phyloP scores from a whole-genome alignment of 305 asterid species.

The Fraxinus baroniana region DNA sequence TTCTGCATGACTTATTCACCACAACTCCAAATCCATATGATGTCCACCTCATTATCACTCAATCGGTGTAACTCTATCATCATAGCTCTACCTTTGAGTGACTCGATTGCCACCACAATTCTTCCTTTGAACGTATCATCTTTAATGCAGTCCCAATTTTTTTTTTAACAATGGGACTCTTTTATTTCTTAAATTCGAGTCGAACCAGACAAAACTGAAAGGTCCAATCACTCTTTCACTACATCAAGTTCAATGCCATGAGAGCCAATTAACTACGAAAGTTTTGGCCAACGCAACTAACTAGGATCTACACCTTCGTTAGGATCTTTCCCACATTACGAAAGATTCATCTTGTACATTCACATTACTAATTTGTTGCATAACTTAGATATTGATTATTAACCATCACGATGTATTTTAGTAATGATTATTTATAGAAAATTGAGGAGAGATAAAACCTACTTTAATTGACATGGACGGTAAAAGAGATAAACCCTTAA shows the following conservation, averaged over 20 bases:
- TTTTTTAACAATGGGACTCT: background rate
- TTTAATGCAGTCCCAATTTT: background rate
- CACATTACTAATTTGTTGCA: background rate
- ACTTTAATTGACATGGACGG: background rate
- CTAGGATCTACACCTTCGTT: background rate
- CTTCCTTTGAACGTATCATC: background rate
- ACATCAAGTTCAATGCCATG: background rate
- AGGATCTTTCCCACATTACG: background rate
- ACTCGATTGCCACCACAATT: background rate
- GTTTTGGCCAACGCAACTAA: background rate
- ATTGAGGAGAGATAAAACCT: background rate
- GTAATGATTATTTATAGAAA: background rate
- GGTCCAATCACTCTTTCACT: background rate
- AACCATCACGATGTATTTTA: background rate
- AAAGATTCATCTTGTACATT: background rate
- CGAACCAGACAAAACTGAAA: background rate
- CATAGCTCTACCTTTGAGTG: background rate
- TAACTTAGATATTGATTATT: background rate
- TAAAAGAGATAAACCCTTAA: background rate
- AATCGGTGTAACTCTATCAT: background rate
- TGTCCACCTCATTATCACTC: background rate
- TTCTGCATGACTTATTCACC: background rate
- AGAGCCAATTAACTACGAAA: background rate
- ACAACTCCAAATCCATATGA: background rate
- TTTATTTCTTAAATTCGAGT: background rate